Conservation (phyloP, 164 flowering plant genomes). For the Nelumbo lutea region DNA sequence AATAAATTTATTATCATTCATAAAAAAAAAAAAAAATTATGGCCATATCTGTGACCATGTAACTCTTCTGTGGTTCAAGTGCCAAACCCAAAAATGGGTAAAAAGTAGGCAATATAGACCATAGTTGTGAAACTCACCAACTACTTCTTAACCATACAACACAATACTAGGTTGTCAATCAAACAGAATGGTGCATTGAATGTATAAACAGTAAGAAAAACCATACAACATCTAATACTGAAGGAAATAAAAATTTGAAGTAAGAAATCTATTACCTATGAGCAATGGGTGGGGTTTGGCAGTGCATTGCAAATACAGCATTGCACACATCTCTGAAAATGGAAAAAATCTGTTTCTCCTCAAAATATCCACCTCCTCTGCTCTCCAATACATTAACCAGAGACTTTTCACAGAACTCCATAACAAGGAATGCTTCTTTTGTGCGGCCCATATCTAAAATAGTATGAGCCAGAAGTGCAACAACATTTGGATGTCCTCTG, state of each 20-base stretch:
- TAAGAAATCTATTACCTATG: conserved; percentile 57
- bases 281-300: conserved; percentile 89
- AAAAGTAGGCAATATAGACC: too few relatives aligned
- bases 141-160: too few relatives aligned
- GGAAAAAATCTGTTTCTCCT: conserved; percentile 70
- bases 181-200: too few relatives aligned
- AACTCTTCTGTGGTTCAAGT: too few relatives aligned
- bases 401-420: conserved; percentile 96
- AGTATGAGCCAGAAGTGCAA: conserved; percentile 58
- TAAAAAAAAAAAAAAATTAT: too few relatives aligned
- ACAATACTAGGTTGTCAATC: too few relatives aligned
- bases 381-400: conserved; percentile 83
- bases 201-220: too few relatives aligned
- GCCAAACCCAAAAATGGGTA: too few relatives aligned
- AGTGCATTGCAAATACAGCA: conserved; percentile 99
- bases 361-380: conserved; percentile 86
- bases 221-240: background rate
- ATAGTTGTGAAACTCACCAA: too few relatives aligned
- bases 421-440: conserved; percentile 83
- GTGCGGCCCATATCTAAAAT: conserved; percentile 85
- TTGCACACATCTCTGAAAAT: conserved; percentile 94
- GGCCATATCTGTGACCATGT: too few relatives aligned
- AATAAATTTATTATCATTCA: too few relatives aligned
- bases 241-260: background rate
- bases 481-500: conserved; percentile 88